Percentiles rank a stretch among this genome's conserved stretches.
These are phyloP conservation scores for Graphilbum fragrans DNA, from an alignment of 2,329 filamentous ascomycete species.

Conservation along the genomic window DNA sequence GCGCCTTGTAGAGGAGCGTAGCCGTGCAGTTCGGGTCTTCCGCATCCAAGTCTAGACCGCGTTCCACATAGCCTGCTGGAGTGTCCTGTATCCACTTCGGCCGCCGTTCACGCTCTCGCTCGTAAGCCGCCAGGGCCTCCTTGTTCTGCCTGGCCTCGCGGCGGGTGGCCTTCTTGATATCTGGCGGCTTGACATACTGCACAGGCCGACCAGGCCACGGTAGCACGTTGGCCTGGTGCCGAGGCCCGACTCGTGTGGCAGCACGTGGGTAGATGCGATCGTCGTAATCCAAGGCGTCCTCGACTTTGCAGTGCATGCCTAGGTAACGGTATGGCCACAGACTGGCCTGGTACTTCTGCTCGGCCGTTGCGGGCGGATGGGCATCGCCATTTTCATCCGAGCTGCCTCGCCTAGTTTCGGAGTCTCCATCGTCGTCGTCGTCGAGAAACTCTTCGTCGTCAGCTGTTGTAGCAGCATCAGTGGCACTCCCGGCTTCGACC, in stretches of 20 bases:
- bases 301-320: constrained; percentile 87
- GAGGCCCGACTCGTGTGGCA: constrained; percentile 79
- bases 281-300: constrained; percentile 93
- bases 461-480: constrained; percentile 40
- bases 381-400: constrained; percentile 45
- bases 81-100: constrained; percentile 93
- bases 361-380: constrained; percentile 55
- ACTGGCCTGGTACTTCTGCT: constrained; percentile 84
- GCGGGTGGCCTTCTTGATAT: constrained; percentile 77
- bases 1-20: constrained; percentile 67
- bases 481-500: constrained; percentile 15
- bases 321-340: constrained; percentile 95
- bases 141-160: constrained; percentile 69
- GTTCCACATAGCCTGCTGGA: constrained; percentile 70
- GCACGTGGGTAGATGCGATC: constrained; percentile 95
- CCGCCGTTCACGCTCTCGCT: constrained; percentile 75
- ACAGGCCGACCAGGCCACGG: constrained; percentile 80
- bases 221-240: constrained; percentile 77
- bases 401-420: constrained; percentile 50
- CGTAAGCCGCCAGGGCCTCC: constrained; percentile 65
- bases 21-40: constrained; percentile 66
- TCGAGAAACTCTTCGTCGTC: constrained; percentile 52
- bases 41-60: constrained; percentile 65
- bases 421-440: constrained; percentile 62
- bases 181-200: constrained; percentile 78